These are phyloP conservation scores for Immersiporthe knoxdaviesiana DNA, from an alignment of 2,329 filamentous ascomycete genomes.

Conservation along the genomic window DNA sequence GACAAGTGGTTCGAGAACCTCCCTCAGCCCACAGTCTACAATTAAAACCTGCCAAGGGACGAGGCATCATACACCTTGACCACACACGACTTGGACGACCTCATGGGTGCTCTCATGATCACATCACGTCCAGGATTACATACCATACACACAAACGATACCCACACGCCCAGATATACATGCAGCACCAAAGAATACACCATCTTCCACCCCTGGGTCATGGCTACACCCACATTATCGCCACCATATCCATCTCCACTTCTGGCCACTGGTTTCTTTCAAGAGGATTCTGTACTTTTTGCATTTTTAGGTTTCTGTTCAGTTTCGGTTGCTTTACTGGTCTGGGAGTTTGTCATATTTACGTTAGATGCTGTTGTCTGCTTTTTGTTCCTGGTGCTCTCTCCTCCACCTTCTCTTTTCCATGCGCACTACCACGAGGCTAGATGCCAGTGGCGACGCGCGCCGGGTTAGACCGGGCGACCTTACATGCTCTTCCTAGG, in stretches of 20 bases:
- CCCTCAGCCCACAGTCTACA: slow-evolving; percentile 1
- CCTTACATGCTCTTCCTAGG: neutral
- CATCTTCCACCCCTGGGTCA: slow-evolving; percentile 4
- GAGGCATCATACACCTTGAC: too few species aligned
- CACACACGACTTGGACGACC: too few species aligned
- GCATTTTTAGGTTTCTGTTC: slow-evolving; percentile 4
- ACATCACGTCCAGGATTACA: neutral
- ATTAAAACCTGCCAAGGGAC: neutral
- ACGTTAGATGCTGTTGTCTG: neutral
- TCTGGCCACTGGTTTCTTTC: slow-evolving; percentile 16
- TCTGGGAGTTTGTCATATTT: neutral
- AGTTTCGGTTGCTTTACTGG: neutral
- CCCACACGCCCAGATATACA: slow-evolving; percentile 28
- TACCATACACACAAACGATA: slow-evolving; percentile 32
- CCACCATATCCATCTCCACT: slow-evolving; percentile 30
- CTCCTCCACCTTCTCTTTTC: neutral
- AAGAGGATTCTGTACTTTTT: slow-evolving; percentile 22
- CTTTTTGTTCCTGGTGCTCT: neutral
- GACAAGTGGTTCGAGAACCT: slow-evolving; percentile 45
- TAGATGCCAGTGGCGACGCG: neutral
- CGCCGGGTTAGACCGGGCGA: neutral
- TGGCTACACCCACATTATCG: neutral
- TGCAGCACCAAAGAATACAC: neutral
- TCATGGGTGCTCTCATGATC: neutral
- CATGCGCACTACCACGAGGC: neutral